Base-by-base conservation (phyloP, 305 asterid genomes). In the Solanum hybrid region DNA sequence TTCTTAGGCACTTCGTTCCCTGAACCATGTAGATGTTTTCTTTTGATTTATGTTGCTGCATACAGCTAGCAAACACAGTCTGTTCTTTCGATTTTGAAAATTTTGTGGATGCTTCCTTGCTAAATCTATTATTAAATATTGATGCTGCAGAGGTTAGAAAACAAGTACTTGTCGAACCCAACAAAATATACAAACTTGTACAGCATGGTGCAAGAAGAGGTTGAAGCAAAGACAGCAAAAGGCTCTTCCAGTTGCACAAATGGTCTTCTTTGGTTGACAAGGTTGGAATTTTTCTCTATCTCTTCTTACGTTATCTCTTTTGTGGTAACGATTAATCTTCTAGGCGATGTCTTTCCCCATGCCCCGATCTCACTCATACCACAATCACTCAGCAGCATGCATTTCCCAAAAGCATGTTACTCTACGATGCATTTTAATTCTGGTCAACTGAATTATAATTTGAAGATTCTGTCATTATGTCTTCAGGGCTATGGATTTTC, bases 251-350 rank as follows among this genome's bases (percentile, higher is more conserved):
- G 99, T 91, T 95, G 99, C 95, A 95, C 99, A 78, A 96, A 96
- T 91, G 99, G 99, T 90, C 99, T 97, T 93, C 94, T 97, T 88
- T 97, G 99, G 99, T 88, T 96, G 95, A 96, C 99, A 88, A 96
- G 99, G 99, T 96, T 92, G 79, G 76, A 69, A 86, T 84, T 85
- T 71, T 90, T 40, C 34, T 14, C 72, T 72, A 87, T 82, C 29
- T 92, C 87, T 82, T 86, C 81, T 56, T 73, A 82, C 84, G 72
- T 85, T 27, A 85, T 86, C 78, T 86, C 79, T 22, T 51, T 31
- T 51, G 29, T 31, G 75, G 71, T 82, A 82, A n/a, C 35, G 3
- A 29, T 45, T 85, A 27, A 85, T 85, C 77, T 85, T 22, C 5
- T 85, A 24, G 51, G 19, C 64, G 24, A 60, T 85, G 13, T 60